Base-by-base conservation (phyloP, 2,329 filamentous ascomycete genomes). In the Cadophora luteo-olivacea region DNA sequence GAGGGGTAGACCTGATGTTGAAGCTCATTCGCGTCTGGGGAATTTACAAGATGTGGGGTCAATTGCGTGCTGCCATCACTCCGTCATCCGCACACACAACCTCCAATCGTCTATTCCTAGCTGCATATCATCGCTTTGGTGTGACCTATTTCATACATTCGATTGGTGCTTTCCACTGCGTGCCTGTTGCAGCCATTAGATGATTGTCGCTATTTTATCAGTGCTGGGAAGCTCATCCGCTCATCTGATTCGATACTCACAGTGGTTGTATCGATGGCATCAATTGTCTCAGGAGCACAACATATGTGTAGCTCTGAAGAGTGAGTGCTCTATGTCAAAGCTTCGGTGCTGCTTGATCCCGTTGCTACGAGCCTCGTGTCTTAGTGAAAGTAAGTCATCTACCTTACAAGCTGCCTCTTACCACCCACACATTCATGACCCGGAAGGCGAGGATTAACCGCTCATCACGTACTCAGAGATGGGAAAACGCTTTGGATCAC, bases 31-130 rank as follows among this genome's bases (percentile, higher is more conserved):
- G 45, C 48, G 38, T 61, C 38, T 58, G 51, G 62, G 64, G 62
- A 55, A 57, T 63, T 65, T 38, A 64, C 69, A 72, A 73, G 68
- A 68, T 69, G 73, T 69, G 71, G 72, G 72, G 70, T 73, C 52
- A 52, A 72, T 71, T 60, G 69, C 70, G 70, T 72, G 70, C 67
- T 72, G 22, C 64, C 38, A 9, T 38, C 65, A 29, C 38, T 32
- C 61, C 14, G 4, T 14, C 61, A 32, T 45, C 67, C 45, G 58
- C 66, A 63, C 54, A 11, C 33, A 3, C 19, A 45, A 61, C n/a
- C 1, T 51, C 24, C 45, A 32, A 60, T 41, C 36, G 38, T 55
- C n/a, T 54, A 38, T 12, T 22, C 29, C 19, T 45, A 66, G 41
- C 33, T 45, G n/a, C 38, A 29, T 38, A 19, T 41, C 12, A 52